Conservation (phyloP, 352 stramenopile species). For the Globisporangium barbulae region DNA sequence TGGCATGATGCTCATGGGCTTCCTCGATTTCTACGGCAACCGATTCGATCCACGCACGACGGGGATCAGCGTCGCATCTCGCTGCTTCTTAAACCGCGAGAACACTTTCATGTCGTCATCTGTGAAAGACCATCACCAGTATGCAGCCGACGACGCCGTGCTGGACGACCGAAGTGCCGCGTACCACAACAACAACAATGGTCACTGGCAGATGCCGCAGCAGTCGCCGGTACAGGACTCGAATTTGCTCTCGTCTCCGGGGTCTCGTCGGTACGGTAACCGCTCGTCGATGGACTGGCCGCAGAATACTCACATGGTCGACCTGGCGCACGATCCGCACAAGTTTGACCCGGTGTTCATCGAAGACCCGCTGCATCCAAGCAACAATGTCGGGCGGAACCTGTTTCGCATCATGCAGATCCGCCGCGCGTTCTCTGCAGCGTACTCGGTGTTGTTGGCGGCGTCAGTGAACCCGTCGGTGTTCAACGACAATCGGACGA, state of each 20-base stretch:
- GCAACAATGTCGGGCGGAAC: constrained; percentile 96
- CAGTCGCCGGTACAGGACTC: constrained; percentile 45
- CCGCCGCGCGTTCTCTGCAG: constrained; percentile 68
- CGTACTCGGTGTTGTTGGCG: constrained; percentile 62
- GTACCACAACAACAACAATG: constrained; percentile 32
- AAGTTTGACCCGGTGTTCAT: constrained; percentile 95
- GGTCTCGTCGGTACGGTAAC: constrained; percentile 62
- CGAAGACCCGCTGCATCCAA: constrained; percentile 91
- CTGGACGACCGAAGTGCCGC: constrained; percentile 46
- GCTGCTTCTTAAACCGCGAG: constrained; percentile 81
- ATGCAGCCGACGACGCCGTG: constrained; percentile 38
- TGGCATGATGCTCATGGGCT: constrained; percentile 94
- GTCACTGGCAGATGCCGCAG: constrained; percentile 61
- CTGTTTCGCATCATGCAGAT: constrained; percentile 94
- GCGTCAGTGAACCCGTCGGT: constrained; percentile 50
- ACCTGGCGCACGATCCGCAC: constrained; percentile 81
- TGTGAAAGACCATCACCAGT: constrained; percentile 40
- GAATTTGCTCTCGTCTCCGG: constrained; percentile 56
- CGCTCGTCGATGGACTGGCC: constrained; percentile 65
- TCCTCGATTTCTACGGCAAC: constrained; percentile 98
- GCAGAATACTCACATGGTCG: constrained; percentile 30
- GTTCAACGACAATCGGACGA: constrained; percentile 54
- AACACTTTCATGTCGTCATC: constrained; percentile 26
- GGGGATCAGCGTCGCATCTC: constrained; percentile 84
- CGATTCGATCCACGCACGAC: constrained; percentile 89